Base-by-base conservation (phyloP, 2,329 filamentous ascomycete species). In the Hypoxylon rubiginosum region DNA sequence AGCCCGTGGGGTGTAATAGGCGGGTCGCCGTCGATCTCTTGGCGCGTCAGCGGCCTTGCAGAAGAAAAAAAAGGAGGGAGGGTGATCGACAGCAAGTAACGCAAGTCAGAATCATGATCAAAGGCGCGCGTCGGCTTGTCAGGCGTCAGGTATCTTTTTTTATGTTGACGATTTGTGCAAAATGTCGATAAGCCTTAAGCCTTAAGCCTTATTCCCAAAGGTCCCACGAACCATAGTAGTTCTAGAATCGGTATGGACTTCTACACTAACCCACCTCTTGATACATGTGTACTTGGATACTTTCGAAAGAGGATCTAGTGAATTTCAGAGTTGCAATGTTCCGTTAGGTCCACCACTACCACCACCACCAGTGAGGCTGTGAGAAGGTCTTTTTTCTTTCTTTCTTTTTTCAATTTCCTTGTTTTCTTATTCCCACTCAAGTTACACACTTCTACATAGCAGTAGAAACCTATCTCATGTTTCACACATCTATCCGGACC, bases 21-120 rank as follows among this genome's bases (percentile, higher is more conserved):
- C 59, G 56, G 58, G 56, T 58, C 59, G 57, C 24, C 28, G 63
- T 56, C 55, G 66, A 69, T 69, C 66, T 58, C 60, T 69, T 54
- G 36, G 57, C 66, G 56, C 63, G 59, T 39, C 59, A 36, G 56
- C 53, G 59, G 50, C 51, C 56, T 36, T 28, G 54, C 62, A 58
- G 50, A 63, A 56, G n/a, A n/a, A n/a, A n/a, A n/a, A n/a, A n/a
- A n/a, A n/a, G n/a, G n/a, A n/a, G n/a, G n/a, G n/a, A n/a, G 66
- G 63, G 32, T 17, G 39, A 66, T 66, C 63, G 30, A 36, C 48
- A 19, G 53, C 43, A 51, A 46, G n/a, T n/a, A 13, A 32, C 21
- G 30, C 28, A 55, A 49, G 57, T 63, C 50, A 62, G 39, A 41
- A 26, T 56, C 46, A 39, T 55, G 24, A 30, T 28, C 24, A 13